These are phyloP conservation scores for Talaromyces marneffei DNA, from an alignment of 2,329 filamentous ascomycete species.

Conservation along the genomic window DNA sequence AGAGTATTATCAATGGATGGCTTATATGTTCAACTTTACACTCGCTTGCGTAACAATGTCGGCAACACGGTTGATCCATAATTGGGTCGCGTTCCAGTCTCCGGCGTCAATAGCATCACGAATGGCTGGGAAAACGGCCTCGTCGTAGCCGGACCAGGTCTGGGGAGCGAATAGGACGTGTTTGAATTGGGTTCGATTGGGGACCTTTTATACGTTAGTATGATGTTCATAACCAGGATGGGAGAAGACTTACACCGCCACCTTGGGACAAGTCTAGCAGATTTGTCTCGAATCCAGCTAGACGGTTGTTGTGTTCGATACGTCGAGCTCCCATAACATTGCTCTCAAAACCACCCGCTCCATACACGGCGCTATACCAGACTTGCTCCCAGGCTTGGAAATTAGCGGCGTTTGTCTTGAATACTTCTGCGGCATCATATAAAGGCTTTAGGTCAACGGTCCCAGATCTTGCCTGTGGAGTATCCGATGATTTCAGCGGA, in stretches of 20 bases:
- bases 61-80: slow-evolving; percentile 66
- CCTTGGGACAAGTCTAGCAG: slow-evolving; percentile 68
- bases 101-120: slow-evolving; percentile 68
- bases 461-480: slow-evolving; percentile 10
- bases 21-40: slow-evolving; percentile 38
- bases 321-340: slow-evolving; percentile 61
- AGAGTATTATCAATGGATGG: background rate
- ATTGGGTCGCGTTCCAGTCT: slow-evolving; percentile 64
- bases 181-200: slow-evolving; percentile 86
- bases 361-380: slow-evolving; percentile 70
- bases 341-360: slow-evolving; percentile 69
- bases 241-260: slow-evolving; percentile 61
- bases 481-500: slow-evolving; percentile 18
- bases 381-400: slow-evolving; percentile 71
- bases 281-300: slow-evolving; percentile 75
- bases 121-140: slow-evolving; percentile 73
- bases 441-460: slow-evolving; percentile 54
- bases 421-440: slow-evolving; percentile 55
- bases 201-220: slow-evolving; percentile 50
- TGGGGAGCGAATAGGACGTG: slow-evolving; percentile 85
- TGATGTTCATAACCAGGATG: background rate
- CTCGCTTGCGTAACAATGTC: slow-evolving; percentile 60
- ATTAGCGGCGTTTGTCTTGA: slow-evolving; percentile 54
- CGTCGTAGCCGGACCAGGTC: slow-evolving; percentile 64
- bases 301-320: slow-evolving; percentile 69